Evolutionary conservation across 164 flowering plant genomes (phyloP), one percentile per base, ranked within the genome.

Genomic region (grape (Vitis vinifera)): DNA sequence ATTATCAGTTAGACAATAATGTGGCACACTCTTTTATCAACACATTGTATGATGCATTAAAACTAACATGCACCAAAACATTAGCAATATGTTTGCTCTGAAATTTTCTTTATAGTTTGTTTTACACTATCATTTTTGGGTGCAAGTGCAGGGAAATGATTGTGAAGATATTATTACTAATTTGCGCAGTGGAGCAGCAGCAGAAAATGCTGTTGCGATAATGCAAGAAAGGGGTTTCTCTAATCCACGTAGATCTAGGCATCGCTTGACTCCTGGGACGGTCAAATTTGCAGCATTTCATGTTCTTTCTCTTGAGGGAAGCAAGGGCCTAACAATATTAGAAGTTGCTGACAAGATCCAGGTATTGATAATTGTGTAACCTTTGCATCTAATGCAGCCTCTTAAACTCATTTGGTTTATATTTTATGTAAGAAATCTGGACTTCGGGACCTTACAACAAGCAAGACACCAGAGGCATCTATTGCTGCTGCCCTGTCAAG

Each of bases 401-500:
- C 13, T 48, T 68, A 48, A 63, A 27, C 56, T 59, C 48, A 74
- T 70, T 62, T 59, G 59, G 5, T 65, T 77, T 49, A 9, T 80
- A 52, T 44, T 52, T 56, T 15, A 16, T 72, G 51, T 47, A 15
- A 94, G 97, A 92, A 85, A 92, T 91, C 97, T 78, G 98, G 98
- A 37, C 91, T 92, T 58, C 83, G 98, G 65, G 97, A 94, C 77
- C 90, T 94, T 59, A 90, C 93, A 8, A 92, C 98, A 44, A 94
- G 97, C 84, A 94, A 91, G 85, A 94, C 98, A 52, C 97, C 98
- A 17, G 97, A 94, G 73, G 98, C 98, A 37, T 94, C 98, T 51
- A 88, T 94, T 76, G 87, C 97, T 56, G 98, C 93, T 77, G 97
- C 98, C 62, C 80, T 94, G 72, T 89, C 98, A 8, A 89, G 98